Evolutionary conservation across 1,139 yeast genomes (phyloP).

Genomic region (Kazachstania sp.): DNA sequence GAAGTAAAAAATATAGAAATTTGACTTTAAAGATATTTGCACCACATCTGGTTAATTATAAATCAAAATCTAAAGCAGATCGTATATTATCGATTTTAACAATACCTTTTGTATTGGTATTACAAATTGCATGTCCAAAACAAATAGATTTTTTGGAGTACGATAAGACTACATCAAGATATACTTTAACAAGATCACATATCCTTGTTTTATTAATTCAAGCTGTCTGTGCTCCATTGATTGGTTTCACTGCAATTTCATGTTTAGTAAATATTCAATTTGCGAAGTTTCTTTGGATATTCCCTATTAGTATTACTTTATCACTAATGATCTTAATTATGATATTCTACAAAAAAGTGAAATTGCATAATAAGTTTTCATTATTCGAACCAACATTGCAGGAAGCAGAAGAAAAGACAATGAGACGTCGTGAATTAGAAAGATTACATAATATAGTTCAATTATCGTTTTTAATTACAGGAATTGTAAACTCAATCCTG

Average conservation of each 20-base stretch:
- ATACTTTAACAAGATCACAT: constrained; percentile 11
- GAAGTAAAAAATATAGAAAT: constrained; percentile 8
- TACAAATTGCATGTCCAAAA: constrained; percentile 27
- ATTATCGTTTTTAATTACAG: constrained; percentile 33
- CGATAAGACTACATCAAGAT: constrained; percentile 12
- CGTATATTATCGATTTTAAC: constrained; percentile 21
- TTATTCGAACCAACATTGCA: constrained; percentile 9
- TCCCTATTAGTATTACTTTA: constrained; percentile 10
- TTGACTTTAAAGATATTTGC: constrained; percentile 15
- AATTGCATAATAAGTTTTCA: constrained; percentile 18
- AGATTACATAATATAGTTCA: constrained; percentile 10
- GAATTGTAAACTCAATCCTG: constrained; percentile 84
- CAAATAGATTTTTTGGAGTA: constrained; percentile 15
- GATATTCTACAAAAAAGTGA: constrained; percentile 10
- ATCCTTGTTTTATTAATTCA: constrained; percentile 17
- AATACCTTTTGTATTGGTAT: constrained; percentile 24
- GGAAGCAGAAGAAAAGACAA: constrained; percentile 11
- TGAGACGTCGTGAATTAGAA: constrained; percentile 16
- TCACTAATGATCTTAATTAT: constrained; percentile 7
- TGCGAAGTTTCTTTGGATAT: constrained; percentile 11
- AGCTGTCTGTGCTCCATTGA: constrained; percentile 18
- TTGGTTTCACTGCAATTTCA: constrained; percentile 14
- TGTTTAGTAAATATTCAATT: constrained; percentile 12
- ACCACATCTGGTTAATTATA: constrained; percentile 25
- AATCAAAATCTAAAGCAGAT: constrained; percentile 18